These are phyloP conservation scores for Pseudozyma hubeiensis DNA, from an alignment of 1,284 basidiomycete species.

Conservation along the genomic window DNA sequence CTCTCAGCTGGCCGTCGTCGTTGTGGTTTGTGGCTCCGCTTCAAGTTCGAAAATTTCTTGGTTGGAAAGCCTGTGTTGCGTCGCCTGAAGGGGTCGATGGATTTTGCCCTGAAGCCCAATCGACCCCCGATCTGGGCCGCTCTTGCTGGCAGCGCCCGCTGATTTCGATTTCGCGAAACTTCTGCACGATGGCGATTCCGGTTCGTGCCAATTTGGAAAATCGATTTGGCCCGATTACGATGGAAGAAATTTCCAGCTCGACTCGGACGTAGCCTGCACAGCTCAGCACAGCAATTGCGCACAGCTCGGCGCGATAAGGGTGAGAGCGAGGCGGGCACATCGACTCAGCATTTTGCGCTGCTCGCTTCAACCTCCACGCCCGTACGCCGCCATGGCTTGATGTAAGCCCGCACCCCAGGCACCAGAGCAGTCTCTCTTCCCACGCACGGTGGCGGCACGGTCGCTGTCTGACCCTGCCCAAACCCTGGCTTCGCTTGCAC, in stretches of 20 bases:
- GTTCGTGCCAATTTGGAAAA: background rate
- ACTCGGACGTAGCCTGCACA: background rate
- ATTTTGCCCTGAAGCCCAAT: background rate
- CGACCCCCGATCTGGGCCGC: constrained; percentile 11
- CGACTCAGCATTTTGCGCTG: constrained; percentile 17
- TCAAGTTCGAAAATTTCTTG: background rate
- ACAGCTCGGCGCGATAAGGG: constrained; percentile 17
- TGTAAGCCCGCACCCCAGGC: constrained; percentile 5
- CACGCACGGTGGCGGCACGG: constrained; percentile 1
- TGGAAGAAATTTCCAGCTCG: constrained; percentile 1
- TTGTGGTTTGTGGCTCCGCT: background rate
- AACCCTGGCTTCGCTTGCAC: constrained; percentile 9
- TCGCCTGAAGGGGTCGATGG: no score
- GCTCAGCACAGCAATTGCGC: background rate
- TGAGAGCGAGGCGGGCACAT: constrained; percentile 4
- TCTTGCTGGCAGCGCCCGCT: background rate
- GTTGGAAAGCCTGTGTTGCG: no score
- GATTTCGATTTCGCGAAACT: background rate
- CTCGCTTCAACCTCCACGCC: constrained; percentile 12
- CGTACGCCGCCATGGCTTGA: background rate
- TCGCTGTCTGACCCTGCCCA: background rate
- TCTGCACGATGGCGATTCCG: background rate
- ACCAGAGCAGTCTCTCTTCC: constrained; percentile 15
- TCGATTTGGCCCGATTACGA: constrained; percentile 13
- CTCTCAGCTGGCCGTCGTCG: no score